These are phyloP conservation scores for Candida caryicola DNA, from an alignment of 805 yeast species.

Conservation along the genomic window DNA sequence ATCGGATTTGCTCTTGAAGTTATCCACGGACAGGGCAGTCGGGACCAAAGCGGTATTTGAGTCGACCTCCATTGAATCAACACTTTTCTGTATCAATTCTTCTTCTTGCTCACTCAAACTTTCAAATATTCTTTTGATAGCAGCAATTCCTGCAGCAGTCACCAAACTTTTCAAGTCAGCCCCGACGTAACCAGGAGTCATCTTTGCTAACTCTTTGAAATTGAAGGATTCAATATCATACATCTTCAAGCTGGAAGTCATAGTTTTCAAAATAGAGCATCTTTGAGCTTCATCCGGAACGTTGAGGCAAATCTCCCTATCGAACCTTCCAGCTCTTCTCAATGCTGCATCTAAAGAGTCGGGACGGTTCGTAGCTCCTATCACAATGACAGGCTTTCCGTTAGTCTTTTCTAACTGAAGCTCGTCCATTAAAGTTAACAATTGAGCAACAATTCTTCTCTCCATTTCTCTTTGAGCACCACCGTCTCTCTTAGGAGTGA, in stretches of 20 bases:
- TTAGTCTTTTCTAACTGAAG: conserved; percentile 81
- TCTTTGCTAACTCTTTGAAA: conserved; percentile 70
- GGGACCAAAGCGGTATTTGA: conserved; percentile 7
- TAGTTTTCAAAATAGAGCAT: conserved; percentile 67
- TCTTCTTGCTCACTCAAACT: conserved; percentile 46
- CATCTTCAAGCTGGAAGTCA: conserved; percentile 65
- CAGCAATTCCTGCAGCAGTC: conserved; percentile 92
- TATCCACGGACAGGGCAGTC: conserved; percentile 12
- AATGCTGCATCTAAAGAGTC: conserved; percentile 93
- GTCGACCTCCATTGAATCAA: conserved; percentile 37
- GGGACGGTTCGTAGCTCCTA: conserved; percentile 97
- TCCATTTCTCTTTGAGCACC: conserved; percentile 97
- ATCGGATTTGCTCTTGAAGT: conserved; percentile 34
- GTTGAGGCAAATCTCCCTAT: conserved; percentile 86
- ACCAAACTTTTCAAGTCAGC: conserved; percentile 94
- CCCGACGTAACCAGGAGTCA: conserved; percentile 97
- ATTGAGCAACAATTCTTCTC: conserved; percentile 91
- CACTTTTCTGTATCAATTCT: conserved; percentile 12
- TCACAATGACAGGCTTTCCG: conserved; percentile 88
- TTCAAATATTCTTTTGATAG: conserved; percentile 86
- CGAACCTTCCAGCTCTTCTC: conserved; percentile 95
- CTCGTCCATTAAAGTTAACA: conserved; percentile 93
- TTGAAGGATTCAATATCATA: conserved; percentile 58
- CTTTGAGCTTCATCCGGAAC: conserved; percentile 92
- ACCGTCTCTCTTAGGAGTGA: conserved; percentile 96